A percentile compares a stretch with the other conserved stretches of the same genome.
These are phyloP conservation scores for Colletotrichum trifolii DNA, from an alignment of 2,329 filamentous ascomycete species.

Conservation along the genomic window DNA sequence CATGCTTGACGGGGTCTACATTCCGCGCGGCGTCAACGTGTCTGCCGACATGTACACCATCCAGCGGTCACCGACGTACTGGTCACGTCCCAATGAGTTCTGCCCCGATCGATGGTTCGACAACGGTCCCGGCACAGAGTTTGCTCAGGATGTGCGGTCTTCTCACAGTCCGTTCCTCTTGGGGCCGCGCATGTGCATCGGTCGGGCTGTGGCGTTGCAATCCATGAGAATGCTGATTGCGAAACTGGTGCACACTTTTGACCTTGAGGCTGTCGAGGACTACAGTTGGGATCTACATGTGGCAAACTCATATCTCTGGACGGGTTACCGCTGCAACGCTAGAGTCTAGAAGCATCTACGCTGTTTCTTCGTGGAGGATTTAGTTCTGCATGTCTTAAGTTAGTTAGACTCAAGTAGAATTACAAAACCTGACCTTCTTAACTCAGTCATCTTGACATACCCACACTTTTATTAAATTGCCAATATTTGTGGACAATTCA, in stretches of 20 bases:
- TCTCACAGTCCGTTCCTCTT: conserved; percentile 44
- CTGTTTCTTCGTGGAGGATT: too few species aligned
- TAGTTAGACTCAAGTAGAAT: too few species aligned
- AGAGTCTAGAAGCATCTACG: neutral
- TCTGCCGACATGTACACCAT: conserved; percentile 49
- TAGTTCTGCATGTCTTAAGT: too few species aligned
- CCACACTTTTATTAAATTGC: too few species aligned
- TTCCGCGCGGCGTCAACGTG: conserved; percentile 51
- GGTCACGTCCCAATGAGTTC: conserved; percentile 46
- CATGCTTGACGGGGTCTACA: conserved; percentile 43
- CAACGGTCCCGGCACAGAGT: conserved; percentile 25
- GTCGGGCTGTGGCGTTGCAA: conserved; percentile 33
- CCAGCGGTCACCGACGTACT: conserved; percentile 46
- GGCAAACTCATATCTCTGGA: conserved; percentile 17
- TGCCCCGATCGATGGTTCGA: conserved; percentile 47
- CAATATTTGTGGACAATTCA: too few species aligned
- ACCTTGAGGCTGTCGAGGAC: conserved; percentile 2
- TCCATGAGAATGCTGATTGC: conserved; percentile 14
- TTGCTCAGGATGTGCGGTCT: conserved; percentile 39
- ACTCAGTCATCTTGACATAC: too few species aligned
- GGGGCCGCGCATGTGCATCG: conserved; percentile 47
- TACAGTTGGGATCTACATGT: conserved; percentile 12
- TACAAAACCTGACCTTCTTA: too few species aligned
- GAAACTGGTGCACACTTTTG: neutral
- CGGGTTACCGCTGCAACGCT: conserved; percentile 3